phyloP scores from a whole-genome alignment of 495 filamentous ascomycete genomes.

The Aspergillus ostianus region DNA sequence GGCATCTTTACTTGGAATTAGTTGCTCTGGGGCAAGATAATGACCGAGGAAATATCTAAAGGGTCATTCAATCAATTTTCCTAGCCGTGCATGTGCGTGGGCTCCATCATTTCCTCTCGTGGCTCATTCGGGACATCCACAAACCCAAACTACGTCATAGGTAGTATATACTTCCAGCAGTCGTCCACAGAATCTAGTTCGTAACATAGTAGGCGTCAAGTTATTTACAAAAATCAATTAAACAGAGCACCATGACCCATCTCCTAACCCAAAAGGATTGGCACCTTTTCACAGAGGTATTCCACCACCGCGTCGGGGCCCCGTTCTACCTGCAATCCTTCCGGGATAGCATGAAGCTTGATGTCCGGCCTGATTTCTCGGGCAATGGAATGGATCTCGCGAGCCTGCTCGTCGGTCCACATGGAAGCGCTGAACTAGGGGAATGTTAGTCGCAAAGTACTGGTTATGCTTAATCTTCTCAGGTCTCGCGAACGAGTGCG shows the following conservation, averaged over 20 bases:
- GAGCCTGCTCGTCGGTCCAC: conserved; percentile 61
- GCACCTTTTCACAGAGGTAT: conserved; percentile 59
- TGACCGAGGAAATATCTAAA: no score
- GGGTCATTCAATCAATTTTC: no score
- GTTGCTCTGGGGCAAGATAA: no score
- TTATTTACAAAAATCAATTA: neutral
- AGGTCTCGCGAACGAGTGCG: conserved; percentile 10
- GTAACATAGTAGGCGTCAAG: neutral
- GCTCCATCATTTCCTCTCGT: no score
- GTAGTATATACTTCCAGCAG: no score
- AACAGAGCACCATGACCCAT: neutral
- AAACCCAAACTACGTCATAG: no score
- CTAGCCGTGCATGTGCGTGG: no score
- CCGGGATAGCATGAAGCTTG: conserved; percentile 60
- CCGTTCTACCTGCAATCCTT: conserved; percentile 61
- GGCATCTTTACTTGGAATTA: no score
- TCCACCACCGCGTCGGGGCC: conserved; percentile 67
- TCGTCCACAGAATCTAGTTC: neutral
- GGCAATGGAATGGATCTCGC: conserved; percentile 55
- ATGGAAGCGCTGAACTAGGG: conserved; percentile 64
- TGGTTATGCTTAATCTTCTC: neutral
- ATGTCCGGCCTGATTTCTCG: conserved; percentile 48
- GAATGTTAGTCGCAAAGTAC: neutral
- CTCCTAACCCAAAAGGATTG: conserved; percentile 44
- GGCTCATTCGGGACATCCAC: no score